These are phyloP conservation scores for Myriangium duriaei DNA, from an alignment of 2,329 filamentous ascomycete genomes.

Conservation along the genomic window DNA sequence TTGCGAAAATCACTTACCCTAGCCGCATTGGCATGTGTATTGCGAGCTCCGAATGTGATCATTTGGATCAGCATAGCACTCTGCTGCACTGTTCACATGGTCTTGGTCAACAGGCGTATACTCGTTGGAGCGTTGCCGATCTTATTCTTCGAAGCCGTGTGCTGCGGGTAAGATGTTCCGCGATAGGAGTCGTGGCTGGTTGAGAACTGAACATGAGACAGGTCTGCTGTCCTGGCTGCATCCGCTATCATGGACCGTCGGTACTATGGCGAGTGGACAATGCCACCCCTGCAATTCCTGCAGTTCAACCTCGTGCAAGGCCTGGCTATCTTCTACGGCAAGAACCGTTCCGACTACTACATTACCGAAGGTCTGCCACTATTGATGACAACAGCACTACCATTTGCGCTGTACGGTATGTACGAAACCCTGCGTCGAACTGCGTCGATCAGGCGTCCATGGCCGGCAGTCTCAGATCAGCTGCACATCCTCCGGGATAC, in stretches of 20 bases:
- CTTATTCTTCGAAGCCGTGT: background rate
- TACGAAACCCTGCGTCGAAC: constrained; percentile 32
- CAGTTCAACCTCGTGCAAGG: constrained; percentile 84
- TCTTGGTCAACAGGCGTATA: constrained; percentile 31
- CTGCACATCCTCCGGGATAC: constrained; percentile 12
- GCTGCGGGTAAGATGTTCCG: background rate
- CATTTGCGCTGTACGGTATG: constrained; percentile 58
- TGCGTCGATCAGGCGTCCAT: background rate
- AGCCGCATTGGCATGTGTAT: constrained; percentile 68
- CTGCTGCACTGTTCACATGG: constrained; percentile 38
- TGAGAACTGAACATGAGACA: too few relatives aligned
- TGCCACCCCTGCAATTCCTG: constrained; percentile 77
- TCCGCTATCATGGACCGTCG: constrained; percentile 58
- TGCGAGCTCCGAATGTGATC: constrained; percentile 79
- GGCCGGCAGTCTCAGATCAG: background rate
- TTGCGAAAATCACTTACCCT: constrained; percentile 49
- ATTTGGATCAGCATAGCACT: constrained; percentile 65
- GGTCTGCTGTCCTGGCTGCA: constrained; percentile 41
- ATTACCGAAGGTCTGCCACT: constrained; percentile 79
- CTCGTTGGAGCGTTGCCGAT: background rate
- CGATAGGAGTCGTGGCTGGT: too few relatives aligned
- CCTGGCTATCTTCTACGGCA: constrained; percentile 84
- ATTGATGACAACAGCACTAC: constrained; percentile 69
- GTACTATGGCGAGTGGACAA: constrained; percentile 77
- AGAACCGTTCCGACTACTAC: constrained; percentile 87